A percentile compares a stretch with the other conserved stretches of the same genome.
Evolutionary conservation across 148 eudicot species (phyloP).

Genomic region (Selenicereus undatus): DNA sequence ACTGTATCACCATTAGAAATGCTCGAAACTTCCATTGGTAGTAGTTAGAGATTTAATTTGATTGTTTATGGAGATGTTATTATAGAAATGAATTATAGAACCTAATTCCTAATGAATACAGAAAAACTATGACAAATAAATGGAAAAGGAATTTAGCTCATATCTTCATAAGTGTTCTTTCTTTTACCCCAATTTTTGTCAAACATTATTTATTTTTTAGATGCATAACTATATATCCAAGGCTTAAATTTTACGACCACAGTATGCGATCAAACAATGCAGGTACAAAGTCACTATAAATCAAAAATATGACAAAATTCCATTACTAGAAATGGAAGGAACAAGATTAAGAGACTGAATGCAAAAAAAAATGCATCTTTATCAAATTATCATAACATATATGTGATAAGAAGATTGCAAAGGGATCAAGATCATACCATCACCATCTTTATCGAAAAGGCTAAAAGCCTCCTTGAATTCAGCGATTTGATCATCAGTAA

Average conservation of each 20-base stretch:
- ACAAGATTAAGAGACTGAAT: slow-evolving; percentile 1
- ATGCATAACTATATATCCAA: background rate
- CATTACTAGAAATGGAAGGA: slow-evolving; percentile 13
- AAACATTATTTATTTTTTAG: background rate
- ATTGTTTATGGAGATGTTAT: background rate
- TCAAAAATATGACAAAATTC: background rate
- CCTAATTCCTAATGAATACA: background rate
- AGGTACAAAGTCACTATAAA: background rate
- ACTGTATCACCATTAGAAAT: too few species aligned
- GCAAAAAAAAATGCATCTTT: slow-evolving; percentile 2
- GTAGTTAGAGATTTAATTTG: background rate
- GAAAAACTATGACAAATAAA: too few species aligned
- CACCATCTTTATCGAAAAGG: slow-evolving; percentile 52
- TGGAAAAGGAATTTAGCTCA: too few species aligned
- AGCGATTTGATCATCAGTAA: slow-evolving; percentile 51
- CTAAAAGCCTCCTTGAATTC: slow-evolving; percentile 53
- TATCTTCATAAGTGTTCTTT: too few species aligned
- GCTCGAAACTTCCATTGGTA: too few species aligned
- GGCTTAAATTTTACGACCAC: background rate
- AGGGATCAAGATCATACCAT: slow-evolving; percentile 28
- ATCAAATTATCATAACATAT: background rate
- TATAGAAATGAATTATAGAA: background rate
- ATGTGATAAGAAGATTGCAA: background rate
- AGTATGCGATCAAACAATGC: background rate
- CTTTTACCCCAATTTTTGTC: too few species aligned